Conservation (phyloP, 805 yeast genomes). For the Saccharomycodes ludwigii region DNA sequence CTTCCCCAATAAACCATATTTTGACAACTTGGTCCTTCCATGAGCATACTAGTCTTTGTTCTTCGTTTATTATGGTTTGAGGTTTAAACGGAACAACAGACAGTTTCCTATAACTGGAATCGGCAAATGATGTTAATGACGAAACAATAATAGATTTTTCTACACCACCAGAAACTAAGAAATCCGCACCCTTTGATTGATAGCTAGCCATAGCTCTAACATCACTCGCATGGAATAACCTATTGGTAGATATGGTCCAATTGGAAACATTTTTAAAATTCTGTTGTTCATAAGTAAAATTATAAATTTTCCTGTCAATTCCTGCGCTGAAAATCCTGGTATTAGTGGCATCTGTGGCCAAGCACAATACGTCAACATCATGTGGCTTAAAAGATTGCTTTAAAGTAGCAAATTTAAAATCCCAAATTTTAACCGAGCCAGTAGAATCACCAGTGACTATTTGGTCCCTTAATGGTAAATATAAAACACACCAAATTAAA, state of each 20-base stretch:
- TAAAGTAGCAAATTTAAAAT: constrained; percentile 59
- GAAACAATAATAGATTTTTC: constrained; percentile 56
- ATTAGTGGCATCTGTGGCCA: constrained; percentile 48
- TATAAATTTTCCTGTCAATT: constrained; percentile 82
- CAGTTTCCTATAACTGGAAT: constrained; percentile 60
- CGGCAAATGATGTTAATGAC: constrained; percentile 52
- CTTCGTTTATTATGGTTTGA: constrained; percentile 35
- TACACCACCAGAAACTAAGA: constrained; percentile 74
- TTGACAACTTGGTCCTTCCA: constrained; percentile 79
- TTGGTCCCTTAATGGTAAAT: constrained; percentile 51
- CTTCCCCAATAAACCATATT: constrained; percentile 53
- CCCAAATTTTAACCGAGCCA: constrained; percentile 91
- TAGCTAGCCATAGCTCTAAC: constrained; percentile 63
- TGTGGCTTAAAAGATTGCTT: constrained; percentile 74
- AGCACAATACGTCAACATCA: constrained; percentile 79
- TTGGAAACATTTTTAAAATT: constrained; percentile 19
- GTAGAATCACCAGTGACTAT: constrained; percentile 95
- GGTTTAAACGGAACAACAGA: constrained; percentile 48
- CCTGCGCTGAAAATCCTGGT: constrained; percentile 75
- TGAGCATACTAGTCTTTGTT: constrained; percentile 44
- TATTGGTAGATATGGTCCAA: constrained; percentile 69
- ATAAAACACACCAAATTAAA: constrained; percentile 75
- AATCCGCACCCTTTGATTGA: constrained; percentile 55
- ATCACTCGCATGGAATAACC: constrained; percentile 78
- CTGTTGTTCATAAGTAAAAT: constrained; percentile 31